Conservation (phyloP, 805 yeast genomes). For the Candida berthetii region DNA sequence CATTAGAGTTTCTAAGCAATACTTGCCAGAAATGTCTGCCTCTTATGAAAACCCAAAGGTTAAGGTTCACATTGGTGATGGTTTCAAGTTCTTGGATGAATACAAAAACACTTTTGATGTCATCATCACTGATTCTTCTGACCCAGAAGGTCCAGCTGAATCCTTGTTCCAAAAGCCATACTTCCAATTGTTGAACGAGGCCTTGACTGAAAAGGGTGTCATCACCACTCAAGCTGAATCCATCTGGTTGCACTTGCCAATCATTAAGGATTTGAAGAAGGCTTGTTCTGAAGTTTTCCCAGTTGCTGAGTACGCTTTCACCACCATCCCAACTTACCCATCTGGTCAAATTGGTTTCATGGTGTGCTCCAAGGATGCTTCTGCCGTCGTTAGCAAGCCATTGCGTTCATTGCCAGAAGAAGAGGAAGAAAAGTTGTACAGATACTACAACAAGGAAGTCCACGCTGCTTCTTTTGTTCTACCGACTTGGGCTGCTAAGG, state of each 20-base stretch:
- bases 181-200: constrained; percentile 75
- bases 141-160: constrained; percentile 98
- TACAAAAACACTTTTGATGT: constrained; percentile 87
- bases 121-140: constrained; percentile 94
- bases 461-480: constrained; percentile 87
- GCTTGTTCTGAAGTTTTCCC: constrained; percentile 87
- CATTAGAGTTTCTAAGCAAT: constrained; percentile 78
- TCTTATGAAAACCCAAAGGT: constrained; percentile 87
- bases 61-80: constrained; percentile 89
- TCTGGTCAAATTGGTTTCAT: constrained; percentile 97
- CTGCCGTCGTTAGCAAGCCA: constrained; percentile 63
- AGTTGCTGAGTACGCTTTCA: constrained; percentile 83
- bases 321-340: constrained; percentile 94
- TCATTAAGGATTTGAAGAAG: constrained; percentile 74
- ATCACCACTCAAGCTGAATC: constrained; percentile 92
- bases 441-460: constrained; percentile 77
- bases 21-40: constrained; percentile 80
- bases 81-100: constrained; percentile 89
- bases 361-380: constrained; percentile 81
- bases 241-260: constrained; percentile 86
- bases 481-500: constrained; percentile 82
- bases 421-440: constrained; percentile 59
- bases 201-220: constrained; percentile 91
- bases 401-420: constrained; percentile 55
- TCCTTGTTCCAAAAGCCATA: constrained; percentile 88